These are phyloP conservation scores for Phyllosticta citribraziliensis DNA, from an alignment of 2,329 filamentous ascomycete genomes.

Conservation along the genomic window DNA sequence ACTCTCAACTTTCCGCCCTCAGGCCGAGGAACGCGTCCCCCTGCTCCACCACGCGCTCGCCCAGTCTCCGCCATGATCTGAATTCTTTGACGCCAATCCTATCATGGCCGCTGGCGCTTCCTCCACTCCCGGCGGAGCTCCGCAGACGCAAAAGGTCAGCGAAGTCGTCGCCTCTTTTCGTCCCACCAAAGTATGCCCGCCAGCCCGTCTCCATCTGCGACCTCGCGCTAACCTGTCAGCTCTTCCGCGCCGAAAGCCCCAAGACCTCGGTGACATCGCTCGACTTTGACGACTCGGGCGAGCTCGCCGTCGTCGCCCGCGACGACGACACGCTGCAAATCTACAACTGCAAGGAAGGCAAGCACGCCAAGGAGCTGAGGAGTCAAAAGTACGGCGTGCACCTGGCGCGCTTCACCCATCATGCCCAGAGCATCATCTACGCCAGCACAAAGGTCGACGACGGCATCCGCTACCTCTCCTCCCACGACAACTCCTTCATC, in stretches of 20 bases:
- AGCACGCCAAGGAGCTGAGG: slow-evolving; percentile 76
- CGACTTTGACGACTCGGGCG: slow-evolving; percentile 92
- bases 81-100: neutral
- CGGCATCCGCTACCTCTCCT: slow-evolving; percentile 77
- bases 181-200: slow-evolving; percentile 45
- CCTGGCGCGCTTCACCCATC: slow-evolving; percentile 87
- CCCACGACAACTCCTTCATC: slow-evolving; percentile 92
- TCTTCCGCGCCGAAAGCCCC: slow-evolving; percentile 36
- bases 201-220: neutral
- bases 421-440: slow-evolving; percentile 83
- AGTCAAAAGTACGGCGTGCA: slow-evolving; percentile 97
- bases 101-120: slow-evolving; percentile 26
- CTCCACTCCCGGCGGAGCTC: slow-evolving; percentile 20
- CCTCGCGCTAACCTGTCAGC: slow-evolving; percentile 10
- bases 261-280: slow-evolving; percentile 70
- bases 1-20: neutral
- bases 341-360: slow-evolving; percentile 86
- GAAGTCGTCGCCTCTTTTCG: slow-evolving; percentile 71
- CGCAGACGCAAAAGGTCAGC: slow-evolving; percentile 49
- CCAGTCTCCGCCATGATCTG: slow-evolving; percentile 3
- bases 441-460: slow-evolving; percentile 93
- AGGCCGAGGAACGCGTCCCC: neutral
- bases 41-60: neutral
- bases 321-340: slow-evolving; percentile 94
- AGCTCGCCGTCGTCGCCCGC: slow-evolving; percentile 81